These are phyloP conservation scores for Paracamarosporium sp. DNA, from an alignment of 2,329 filamentous ascomycete genomes.

Conservation along the genomic window DNA sequence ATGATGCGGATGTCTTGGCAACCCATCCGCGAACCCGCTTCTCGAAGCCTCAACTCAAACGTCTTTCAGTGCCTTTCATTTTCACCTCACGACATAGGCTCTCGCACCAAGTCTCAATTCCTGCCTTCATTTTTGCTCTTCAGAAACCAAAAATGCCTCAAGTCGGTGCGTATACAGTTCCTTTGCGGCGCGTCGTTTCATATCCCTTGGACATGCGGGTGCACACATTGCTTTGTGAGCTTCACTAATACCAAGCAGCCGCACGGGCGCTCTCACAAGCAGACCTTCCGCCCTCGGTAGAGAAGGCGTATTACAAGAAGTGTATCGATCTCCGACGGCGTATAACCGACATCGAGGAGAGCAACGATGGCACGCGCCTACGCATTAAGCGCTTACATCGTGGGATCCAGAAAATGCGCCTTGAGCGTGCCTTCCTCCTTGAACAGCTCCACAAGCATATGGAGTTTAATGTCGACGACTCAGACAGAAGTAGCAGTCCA, in stretches of 20 bases:
- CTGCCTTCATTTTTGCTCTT: too few species aligned
- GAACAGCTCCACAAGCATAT: constrained; percentile 57
- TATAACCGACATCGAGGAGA: constrained; percentile 88
- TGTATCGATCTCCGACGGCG: constrained; percentile 93
- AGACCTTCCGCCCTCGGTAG: constrained; percentile 81
- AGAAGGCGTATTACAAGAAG: constrained; percentile 95
- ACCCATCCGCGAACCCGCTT: too few species aligned
- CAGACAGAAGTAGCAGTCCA: constrained; percentile 79
- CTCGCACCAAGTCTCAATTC: too few species aligned
- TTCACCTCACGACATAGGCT: too few species aligned
- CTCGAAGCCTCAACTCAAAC: too few species aligned
- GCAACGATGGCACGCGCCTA: constrained; percentile 83
- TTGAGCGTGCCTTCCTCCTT: constrained; percentile 73
- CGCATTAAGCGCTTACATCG: constrained; percentile 81
- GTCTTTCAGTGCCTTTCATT: too few species aligned
- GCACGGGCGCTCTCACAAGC: constrained; percentile 42
- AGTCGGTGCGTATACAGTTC: not conserved
- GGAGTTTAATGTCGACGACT: constrained; percentile 62
- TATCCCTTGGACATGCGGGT: too few species aligned
- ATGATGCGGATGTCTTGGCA: too few species aligned
- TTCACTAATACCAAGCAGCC: constrained; percentile 16
- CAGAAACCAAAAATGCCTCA: not conserved
- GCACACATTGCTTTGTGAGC: not conserved
- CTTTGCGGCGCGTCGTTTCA: not conserved
- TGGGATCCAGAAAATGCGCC: constrained; percentile 87